These are phyloP conservation scores for Mycena sanguinolenta DNA, from an alignment of 768 basidiomycete species.

Conservation along the genomic window DNA sequence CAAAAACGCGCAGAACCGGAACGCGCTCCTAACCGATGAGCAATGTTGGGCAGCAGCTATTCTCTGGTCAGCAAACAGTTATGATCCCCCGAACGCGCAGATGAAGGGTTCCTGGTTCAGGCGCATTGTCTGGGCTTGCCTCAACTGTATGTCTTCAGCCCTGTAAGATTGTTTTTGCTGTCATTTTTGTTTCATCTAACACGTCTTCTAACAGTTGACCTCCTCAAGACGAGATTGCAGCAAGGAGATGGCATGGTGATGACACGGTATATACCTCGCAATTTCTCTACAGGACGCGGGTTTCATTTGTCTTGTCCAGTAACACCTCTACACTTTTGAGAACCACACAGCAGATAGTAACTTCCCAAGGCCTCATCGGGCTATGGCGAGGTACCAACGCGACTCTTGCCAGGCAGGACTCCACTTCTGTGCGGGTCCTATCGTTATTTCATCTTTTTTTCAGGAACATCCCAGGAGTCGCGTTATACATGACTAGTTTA, in stretches of 20 bases:
- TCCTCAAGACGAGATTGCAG: constrained; percentile 93
- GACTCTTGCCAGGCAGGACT: constrained; percentile 76
- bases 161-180: constrained; percentile 52
- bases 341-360: constrained; percentile 70
- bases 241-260: constrained; percentile 71
- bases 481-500: constrained; percentile 90
- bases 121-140: constrained; percentile 83
- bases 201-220: constrained; percentile 77
- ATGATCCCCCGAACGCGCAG: constrained; percentile 6
- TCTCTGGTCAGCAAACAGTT: constrained; percentile 63
- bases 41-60: constrained; percentile 76
- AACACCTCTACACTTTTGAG: constrained; percentile 59
- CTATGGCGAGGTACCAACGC: constrained; percentile 92
- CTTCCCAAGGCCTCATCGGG: constrained; percentile 73
- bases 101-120: constrained; percentile 51
- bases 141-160: constrained; percentile 84
- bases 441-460: constrained; percentile 17
- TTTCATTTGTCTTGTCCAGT: constrained; percentile 36
- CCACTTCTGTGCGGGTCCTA: neutral
- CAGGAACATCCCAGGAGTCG: constrained; percentile 94
- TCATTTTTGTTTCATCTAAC: neutral
- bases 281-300: neutral
- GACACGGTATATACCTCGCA: constrained; percentile 49
- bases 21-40: constrained; percentile 57
- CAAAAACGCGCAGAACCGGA: no score